These are phyloP conservation scores for Russula virescens DNA, from an alignment of 768 basidiomycete species.

Conservation along the genomic window DNA sequence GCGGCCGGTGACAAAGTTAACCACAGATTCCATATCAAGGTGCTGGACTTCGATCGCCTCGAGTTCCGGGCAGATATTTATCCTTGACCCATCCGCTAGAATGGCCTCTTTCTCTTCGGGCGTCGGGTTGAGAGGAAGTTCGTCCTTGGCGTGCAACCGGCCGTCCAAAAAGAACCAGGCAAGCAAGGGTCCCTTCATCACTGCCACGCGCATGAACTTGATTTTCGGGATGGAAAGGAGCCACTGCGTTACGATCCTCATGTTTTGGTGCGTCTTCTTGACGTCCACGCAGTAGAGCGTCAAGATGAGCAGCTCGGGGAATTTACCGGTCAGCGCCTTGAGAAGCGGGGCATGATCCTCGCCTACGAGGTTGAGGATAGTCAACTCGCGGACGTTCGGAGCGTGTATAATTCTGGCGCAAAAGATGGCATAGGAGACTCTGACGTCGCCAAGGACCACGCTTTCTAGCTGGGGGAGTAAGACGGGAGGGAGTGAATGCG, in stretches of 20 bases:
- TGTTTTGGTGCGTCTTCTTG: conserved; percentile 27
- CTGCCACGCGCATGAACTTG: conserved; percentile 24
- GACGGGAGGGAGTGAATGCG: conserved; percentile 34
- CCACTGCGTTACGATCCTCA: conserved; percentile 40
- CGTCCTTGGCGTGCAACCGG: conserved; percentile 14
- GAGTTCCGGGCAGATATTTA: conserved; percentile 13
- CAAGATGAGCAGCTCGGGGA: conserved; percentile 49
- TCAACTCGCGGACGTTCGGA: conserved; percentile 52
- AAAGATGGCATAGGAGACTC: conserved; percentile 42
- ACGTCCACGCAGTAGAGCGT: conserved; percentile 46
- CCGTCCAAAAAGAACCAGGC: conserved; percentile 5
- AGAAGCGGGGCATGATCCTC: conserved; percentile 49
- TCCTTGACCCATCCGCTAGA: neutral
- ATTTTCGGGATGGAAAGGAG: conserved; percentile 55
- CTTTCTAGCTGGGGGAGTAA: conserved; percentile 44
- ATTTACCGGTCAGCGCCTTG: conserved; percentile 40
- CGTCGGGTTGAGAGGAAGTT: conserved; percentile 11
- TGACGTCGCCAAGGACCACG: conserved; percentile 55
- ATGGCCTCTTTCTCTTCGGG: neutral
- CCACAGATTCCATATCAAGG: neutral
- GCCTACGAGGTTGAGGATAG: conserved; percentile 48
- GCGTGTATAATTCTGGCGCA: conserved; percentile 47
- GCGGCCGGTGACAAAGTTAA: conserved; percentile 2
- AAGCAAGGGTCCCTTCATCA: conserved; percentile 5
- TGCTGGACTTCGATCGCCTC: conserved; percentile 15